Conservation (phyloP, 2,329 filamentous ascomycete species). For the Eutypa lata region DNA sequence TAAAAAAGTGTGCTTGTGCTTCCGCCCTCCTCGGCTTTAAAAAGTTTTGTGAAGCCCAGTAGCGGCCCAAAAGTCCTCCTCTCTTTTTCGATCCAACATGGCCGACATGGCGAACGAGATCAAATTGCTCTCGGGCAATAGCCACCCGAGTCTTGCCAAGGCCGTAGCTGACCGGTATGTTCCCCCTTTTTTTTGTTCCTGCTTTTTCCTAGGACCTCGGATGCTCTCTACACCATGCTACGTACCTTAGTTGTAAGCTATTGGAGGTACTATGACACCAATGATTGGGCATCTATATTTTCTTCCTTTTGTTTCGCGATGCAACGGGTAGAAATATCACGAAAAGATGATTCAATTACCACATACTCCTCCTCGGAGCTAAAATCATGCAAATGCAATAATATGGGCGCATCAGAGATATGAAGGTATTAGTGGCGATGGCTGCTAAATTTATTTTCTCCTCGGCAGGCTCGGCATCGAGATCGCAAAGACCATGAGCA, state of each 20-base stretch:
- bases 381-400: background rate
- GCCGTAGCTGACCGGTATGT: conserved; percentile 36
- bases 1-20: background rate
- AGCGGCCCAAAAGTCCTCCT: background rate
- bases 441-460: background rate
- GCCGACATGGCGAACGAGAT: conserved; percentile 36
- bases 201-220: background rate
- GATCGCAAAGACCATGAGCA: conserved; percentile 73
- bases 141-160: conserved; percentile 35
- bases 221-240: background rate
- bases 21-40: background rate
- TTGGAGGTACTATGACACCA: background rate
- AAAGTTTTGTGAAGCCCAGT: background rate
- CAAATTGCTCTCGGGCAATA: conserved; percentile 38
- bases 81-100: conserved; percentile 13
- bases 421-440: background rate
- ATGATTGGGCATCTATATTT: conserved; percentile 2
- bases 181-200: conserved; percentile 2
- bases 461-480: conserved; percentile 66
- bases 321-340: conserved; percentile 5
- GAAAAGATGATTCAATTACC: background rate
- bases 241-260: conserved; percentile 1
- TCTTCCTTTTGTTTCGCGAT: background rate
- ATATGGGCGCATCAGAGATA: background rate
- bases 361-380: background rate